Evolutionary conservation across 169 alveolate genomes (phyloP).

Genomic region (Cystoisospora suis): DNA sequence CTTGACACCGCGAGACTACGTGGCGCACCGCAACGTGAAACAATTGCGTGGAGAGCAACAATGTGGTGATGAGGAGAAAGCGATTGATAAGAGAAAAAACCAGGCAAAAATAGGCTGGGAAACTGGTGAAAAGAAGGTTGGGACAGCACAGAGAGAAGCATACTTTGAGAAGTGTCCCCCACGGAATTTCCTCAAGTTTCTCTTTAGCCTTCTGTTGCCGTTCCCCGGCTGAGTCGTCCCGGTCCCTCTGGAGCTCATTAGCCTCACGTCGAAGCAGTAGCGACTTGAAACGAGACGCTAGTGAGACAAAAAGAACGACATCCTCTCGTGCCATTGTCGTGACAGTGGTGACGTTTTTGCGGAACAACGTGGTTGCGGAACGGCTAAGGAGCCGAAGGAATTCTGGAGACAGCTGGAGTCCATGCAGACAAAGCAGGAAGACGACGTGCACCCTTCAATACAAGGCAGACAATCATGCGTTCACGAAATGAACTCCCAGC

Average conservation of each 20-base stretch:
- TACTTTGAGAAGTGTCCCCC: constrained; percentile 12
- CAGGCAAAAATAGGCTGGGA: background rate
- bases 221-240: background rate
- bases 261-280: background rate
- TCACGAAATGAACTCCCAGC: too few species aligned
- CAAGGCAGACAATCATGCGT: too few species aligned
- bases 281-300: background rate
- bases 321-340: background rate
- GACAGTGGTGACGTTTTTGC: background rate
- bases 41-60: too few species aligned
- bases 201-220: background rate
- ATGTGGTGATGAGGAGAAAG: too few species aligned
- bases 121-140: background rate
- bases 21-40: too few species aligned
- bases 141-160: background rate
- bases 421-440: background rate
- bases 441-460: too few species aligned
- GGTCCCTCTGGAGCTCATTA: too few species aligned
- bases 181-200: background rate
- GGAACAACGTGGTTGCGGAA: background rate
- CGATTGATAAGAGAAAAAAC: background rate
- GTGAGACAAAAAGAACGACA: background rate
- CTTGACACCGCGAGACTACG: too few species aligned
- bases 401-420: background rate
- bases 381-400: background rate